These are phyloP conservation scores for Rhodotorula sp. DNA, from an alignment of 1,284 basidiomycete genomes.

Conservation along the genomic window DNA sequence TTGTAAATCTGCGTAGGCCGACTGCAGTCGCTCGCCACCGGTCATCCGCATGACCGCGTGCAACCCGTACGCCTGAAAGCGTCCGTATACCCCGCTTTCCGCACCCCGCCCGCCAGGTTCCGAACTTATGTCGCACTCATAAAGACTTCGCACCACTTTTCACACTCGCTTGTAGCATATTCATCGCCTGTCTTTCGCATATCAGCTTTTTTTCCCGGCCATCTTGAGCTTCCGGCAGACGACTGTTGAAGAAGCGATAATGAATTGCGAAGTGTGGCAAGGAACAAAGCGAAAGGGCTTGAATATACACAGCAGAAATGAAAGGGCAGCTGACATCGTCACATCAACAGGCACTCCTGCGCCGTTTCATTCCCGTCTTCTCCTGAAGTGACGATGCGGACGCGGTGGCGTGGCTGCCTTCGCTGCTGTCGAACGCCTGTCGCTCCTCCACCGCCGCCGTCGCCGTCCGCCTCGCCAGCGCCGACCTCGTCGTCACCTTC, in stretches of 20 bases:
- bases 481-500: neutral
- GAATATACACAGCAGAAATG: neutral
- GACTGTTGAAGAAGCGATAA: too few species aligned
- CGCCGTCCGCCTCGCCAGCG: neutral
- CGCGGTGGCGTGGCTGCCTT: neutral
- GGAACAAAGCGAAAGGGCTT: neutral
- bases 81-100: neutral
- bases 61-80: constrained; percentile 9
- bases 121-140: too few species aligned
- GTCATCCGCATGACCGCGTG: constrained; percentile 62
- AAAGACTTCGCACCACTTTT: neutral
- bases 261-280: neutral
- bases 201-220: neutral
- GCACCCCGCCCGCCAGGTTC: too few species aligned
- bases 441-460: too few species aligned
- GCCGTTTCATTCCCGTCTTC: neutral
- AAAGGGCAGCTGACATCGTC: neutral
- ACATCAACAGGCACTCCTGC: constrained; percentile 1
- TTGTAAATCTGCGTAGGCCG: constrained; percentile 54
- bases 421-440: too few species aligned
- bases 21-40: constrained; percentile 88
- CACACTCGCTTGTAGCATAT: constrained; percentile 9
- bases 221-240: too few species aligned
- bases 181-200: neutral
- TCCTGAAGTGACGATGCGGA: neutral